Percentiles rank a stretch among this genome's conserved stretches.
Conservation (phyloP, 176 grass and related monocot species). For the Chloris gayana region DNA sequence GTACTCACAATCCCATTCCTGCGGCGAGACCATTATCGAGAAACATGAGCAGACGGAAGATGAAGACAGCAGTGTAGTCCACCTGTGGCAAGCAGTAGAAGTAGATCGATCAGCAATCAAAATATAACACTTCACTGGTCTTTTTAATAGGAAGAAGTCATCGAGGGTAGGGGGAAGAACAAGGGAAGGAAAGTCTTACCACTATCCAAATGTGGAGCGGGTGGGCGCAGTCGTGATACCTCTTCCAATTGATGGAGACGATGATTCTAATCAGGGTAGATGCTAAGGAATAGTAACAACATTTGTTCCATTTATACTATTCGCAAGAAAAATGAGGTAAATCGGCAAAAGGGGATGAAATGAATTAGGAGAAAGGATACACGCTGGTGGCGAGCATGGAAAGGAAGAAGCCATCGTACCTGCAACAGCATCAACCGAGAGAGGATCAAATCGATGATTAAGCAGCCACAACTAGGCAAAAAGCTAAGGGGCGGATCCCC, state of each 20-base stretch:
- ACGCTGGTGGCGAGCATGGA: conserved; percentile 97
- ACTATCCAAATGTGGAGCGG: conserved; percentile 99
- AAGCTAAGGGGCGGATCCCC: not conserved
- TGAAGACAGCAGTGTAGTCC: conserved; percentile 91
- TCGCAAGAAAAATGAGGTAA: not conserved
- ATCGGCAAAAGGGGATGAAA: not conserved
- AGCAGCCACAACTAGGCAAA: not conserved
- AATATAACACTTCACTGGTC: not conserved
- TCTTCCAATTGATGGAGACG: conserved; percentile 96
- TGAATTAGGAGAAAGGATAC: conserved; percentile 48
- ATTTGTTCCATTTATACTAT: not conserved
- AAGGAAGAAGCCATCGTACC: conserved; percentile 99
- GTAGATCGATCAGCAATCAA: not conserved
- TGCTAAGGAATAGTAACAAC: not conserved
- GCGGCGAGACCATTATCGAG: conserved; percentile 83
- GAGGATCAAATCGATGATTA: not conserved
- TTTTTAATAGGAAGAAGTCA: not conserved
- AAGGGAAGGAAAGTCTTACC: conserved; percentile 50
- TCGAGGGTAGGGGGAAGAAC: too few relatives aligned
- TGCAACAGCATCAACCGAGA: conserved; percentile 11
- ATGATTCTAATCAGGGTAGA: conserved; percentile 64
- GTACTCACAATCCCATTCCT: conserved; percentile 92
- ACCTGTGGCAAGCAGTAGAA: conserved; percentile 49
- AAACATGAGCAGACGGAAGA: conserved; percentile 98
- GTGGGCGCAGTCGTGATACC: conserved; percentile 80